Conservation (phyloP, 257 asterid genomes). For the Ilex aquifolium region DNA sequence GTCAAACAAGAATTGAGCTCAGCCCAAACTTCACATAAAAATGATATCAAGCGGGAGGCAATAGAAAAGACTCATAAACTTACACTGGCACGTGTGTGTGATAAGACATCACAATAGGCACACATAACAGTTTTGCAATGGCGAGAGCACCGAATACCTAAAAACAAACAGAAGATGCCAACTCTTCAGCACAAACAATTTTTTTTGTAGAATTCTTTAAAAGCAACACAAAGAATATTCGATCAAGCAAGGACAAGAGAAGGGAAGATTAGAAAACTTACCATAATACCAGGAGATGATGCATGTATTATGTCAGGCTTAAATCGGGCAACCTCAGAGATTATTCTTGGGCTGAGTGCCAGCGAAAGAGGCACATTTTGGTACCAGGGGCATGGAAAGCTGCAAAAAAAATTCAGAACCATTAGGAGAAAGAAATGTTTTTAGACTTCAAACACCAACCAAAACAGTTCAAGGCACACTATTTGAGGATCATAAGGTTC, state of each 20-base stretch:
- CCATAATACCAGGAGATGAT: conserved; percentile 99
- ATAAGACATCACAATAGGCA: conserved; percentile 90
- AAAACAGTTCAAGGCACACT: too few relatives aligned
- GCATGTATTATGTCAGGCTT: conserved; percentile 98
- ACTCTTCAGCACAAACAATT: background rate
- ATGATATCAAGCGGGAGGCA: conserved; percentile 1
- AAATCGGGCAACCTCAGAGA: conserved; percentile 83
- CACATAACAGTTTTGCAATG: conserved; percentile 73
- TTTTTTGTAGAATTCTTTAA: background rate
- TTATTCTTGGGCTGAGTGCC: conserved; percentile 98
- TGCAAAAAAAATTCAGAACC: conserved; percentile 23
- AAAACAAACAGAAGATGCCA: conserved; percentile 3
- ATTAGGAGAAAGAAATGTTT: background rate
- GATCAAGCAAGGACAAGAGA: conserved; percentile 1
- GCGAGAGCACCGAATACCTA: conserved; percentile 93
- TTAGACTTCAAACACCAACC: too few relatives aligned
- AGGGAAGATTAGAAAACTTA: conserved; percentile 18
- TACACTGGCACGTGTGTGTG: conserved; percentile 99
- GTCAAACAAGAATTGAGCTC: conserved; percentile 29
- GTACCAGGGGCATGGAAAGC: conserved; percentile 95
- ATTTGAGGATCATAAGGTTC: too few relatives aligned
- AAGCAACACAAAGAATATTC: background rate
- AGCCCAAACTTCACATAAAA: conserved; percentile 8
- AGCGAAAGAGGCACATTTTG: conserved; percentile 87
- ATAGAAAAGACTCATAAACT: conserved; percentile 13